These are phyloP conservation scores for Cytospora paraplurivora DNA, from an alignment of 2,329 filamentous ascomycete genomes.

Conservation along the genomic window DNA sequence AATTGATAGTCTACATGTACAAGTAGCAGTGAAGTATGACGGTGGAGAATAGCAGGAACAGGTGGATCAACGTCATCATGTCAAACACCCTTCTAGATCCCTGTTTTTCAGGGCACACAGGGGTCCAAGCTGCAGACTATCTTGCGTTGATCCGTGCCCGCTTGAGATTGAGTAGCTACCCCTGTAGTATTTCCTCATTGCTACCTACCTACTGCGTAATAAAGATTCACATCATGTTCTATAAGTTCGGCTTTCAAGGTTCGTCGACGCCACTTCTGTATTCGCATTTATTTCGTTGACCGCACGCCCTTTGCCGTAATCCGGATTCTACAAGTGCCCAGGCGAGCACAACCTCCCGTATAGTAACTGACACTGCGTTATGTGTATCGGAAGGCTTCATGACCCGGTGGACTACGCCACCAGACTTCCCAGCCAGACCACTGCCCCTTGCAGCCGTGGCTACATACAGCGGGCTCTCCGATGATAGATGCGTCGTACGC, in stretches of 20 bases:
- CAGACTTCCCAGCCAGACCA: no score
- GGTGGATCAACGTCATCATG: constrained; percentile 20
- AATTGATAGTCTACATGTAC: constrained; percentile 5
- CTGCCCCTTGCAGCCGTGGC: no score
- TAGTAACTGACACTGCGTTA: no score
- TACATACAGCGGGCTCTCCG: no score
- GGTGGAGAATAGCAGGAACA: not conserved
- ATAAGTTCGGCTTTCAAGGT: not conserved
- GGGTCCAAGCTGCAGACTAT: not conserved
- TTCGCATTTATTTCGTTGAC: not conserved
- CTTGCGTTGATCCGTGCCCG: not conserved
- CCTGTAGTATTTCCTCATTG: not conserved
- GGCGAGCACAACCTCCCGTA: no score
- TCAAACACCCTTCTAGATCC: constrained; percentile 11
- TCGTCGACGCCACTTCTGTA: not conserved
- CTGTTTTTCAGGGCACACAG: constrained; percentile 15
- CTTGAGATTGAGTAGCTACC: not conserved
- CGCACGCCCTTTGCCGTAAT: not conserved
- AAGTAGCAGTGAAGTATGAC: not conserved
- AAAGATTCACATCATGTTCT: not conserved
- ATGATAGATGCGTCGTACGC: no score
- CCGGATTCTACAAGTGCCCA: not conserved
- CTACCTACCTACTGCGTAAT: not conserved
- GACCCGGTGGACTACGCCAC: no score
- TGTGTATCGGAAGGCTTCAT: no score